Evolutionary conservation across 2,329 filamentous ascomycete species (phyloP).

Genomic region (Bertia moriformis): DNA sequence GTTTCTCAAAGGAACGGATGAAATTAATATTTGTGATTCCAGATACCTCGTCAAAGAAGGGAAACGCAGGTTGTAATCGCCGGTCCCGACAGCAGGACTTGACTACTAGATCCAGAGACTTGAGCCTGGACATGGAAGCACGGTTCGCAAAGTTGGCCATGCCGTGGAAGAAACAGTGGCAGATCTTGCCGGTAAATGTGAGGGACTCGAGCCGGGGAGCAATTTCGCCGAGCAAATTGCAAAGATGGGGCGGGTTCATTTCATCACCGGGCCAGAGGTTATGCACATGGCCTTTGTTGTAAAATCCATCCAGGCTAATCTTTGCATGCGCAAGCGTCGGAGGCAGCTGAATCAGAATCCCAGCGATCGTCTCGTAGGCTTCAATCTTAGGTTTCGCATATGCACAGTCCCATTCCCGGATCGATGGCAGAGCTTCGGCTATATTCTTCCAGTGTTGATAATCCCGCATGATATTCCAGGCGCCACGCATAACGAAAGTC

Average conservation of each 20-base stretch:
- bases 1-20: constrained; percentile 54
- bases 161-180: constrained; percentile 51
- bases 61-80: constrained; percentile 11
- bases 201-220: constrained; percentile 51
- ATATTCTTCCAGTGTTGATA: not conserved
- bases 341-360: not conserved
- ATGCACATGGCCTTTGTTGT: constrained; percentile 46
- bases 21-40: constrained; percentile 61
- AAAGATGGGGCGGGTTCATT: constrained; percentile 46
- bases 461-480: not conserved
- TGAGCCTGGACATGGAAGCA: constrained; percentile 32
- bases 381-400: not conserved
- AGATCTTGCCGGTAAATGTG: constrained; percentile 59
- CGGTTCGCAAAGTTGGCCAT: constrained; percentile 31
- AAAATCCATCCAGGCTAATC: constrained; percentile 59
- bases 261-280: constrained; percentile 48
- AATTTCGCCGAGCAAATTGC: constrained; percentile 43
- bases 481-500: not conserved
- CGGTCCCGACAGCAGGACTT: constrained; percentile 57
- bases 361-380: not conserved
- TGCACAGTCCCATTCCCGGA: not conserved
- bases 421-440: not conserved
- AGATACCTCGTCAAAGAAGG: constrained; percentile 44
- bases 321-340: constrained; percentile 18
- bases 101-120: constrained; percentile 56